A percentile compares a stretch with the other conserved stretches of the same genome.
Conservation (phyloP, 129 eudicot genomes). For the Helianthus tuberosus region DNA sequence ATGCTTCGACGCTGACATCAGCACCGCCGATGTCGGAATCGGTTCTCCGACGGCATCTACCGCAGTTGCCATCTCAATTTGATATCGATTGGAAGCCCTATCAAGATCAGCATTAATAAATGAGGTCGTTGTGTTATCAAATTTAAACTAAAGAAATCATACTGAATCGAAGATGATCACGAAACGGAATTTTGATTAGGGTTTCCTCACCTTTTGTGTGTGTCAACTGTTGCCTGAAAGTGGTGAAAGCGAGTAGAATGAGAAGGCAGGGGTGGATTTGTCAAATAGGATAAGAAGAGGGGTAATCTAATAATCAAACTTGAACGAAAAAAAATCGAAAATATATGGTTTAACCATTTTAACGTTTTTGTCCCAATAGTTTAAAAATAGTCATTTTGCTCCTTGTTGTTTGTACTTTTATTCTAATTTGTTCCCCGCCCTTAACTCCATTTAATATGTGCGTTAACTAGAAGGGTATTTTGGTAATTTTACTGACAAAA, state of each 20-base stretch:
- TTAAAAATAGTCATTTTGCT: too few species aligned
- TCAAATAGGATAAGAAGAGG: too few species aligned
- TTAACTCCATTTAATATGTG: too few species aligned
- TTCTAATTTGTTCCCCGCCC: too few species aligned
- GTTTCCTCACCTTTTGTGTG: constrained; percentile 24
- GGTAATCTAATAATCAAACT: too few species aligned
- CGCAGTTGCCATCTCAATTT: constrained; percentile 42
- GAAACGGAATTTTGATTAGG: neutral
- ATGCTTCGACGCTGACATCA: constrained; percentile 77
- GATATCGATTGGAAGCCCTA: constrained; percentile 13
- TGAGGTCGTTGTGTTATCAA: neutral
- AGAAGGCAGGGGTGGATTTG: too few species aligned
- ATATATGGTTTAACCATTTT: too few species aligned
- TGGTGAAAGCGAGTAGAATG: neutral
- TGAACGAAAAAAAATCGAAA: too few species aligned
- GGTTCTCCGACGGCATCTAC: constrained; percentile 61
- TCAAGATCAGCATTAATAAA: neutral
- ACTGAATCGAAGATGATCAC: neutral
- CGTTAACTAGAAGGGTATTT: too few species aligned
- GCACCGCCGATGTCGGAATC: constrained; percentile 69
- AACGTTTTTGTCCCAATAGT: too few species aligned
- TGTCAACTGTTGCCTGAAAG: constrained; percentile 9
- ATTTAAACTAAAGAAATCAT: neutral
- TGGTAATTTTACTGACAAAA: too few species aligned
- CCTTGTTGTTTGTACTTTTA: too few species aligned